phyloP scores from a whole-genome alignment of 768 basidiomycete species.

The Pleurotus pulmonarius region DNA sequence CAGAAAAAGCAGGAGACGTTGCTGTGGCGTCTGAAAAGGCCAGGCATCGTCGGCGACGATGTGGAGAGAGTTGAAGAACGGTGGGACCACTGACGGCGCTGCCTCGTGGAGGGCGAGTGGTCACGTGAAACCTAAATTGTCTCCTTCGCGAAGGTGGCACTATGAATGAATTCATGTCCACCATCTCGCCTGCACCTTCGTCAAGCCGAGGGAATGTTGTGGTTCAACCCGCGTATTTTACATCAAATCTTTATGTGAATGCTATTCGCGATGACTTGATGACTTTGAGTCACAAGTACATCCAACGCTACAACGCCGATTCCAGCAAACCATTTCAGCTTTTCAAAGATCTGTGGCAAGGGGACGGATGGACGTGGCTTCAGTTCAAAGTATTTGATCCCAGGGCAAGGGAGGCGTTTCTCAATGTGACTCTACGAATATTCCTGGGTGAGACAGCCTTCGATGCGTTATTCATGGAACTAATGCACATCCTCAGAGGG shows the following conservation, averaged over 20 bases:
- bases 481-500: slow-evolving; percentile 40
- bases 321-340: slow-evolving; percentile 52
- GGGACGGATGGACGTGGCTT: slow-evolving; percentile 69
- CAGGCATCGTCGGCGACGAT: slow-evolving; percentile 25
- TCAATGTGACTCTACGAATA: slow-evolving; percentile 54
- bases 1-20: slow-evolving; percentile 71
- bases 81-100: background rate
- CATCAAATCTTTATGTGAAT: slow-evolving; percentile 69
- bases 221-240: slow-evolving; percentile 75
- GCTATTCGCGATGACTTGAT: slow-evolving; percentile 63
- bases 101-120: background rate
- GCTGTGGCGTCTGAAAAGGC: slow-evolving; percentile 51
- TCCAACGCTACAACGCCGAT: slow-evolving; percentile 39
- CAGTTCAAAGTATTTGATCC: slow-evolving; percentile 74
- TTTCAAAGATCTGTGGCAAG: slow-evolving; percentile 70
- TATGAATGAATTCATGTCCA: slow-evolving; percentile 29
- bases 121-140: background rate
- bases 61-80: slow-evolving; percentile 1
- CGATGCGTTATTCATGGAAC: background rate
- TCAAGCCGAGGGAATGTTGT: slow-evolving; percentile 55
- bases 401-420: slow-evolving; percentile 59
- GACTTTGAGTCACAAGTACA: slow-evolving; percentile 47
- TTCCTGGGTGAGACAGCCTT: slow-evolving; percentile 46
- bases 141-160: background rate
- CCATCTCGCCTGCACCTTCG: slow-evolving; percentile 52